A percentile compares a stretch with the other conserved stretches of the same genome.
These are phyloP conservation scores for Aspergillus sp. DNA, from an alignment of 2,329 filamentous ascomycete genomes.

Conservation along the genomic window DNA sequence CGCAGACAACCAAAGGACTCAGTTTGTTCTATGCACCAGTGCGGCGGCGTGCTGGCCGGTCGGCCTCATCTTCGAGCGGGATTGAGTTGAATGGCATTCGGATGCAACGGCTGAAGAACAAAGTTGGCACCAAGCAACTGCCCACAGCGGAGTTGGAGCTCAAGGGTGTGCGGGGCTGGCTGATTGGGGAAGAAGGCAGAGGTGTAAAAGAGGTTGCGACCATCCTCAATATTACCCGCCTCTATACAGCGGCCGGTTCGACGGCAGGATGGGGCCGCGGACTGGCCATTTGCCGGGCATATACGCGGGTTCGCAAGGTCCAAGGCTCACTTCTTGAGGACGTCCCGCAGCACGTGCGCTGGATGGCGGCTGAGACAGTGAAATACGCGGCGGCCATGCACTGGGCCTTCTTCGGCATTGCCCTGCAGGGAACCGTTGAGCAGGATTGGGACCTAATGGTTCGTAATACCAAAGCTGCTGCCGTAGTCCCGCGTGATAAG, in stretches of 20 bases:
- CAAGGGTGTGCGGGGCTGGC: constrained; percentile 62
- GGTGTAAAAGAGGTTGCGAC: constrained; percentile 69
- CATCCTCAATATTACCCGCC: constrained; percentile 65
- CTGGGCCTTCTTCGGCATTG: constrained; percentile 38
- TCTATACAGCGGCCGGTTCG: constrained; percentile 45
- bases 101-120: constrained; percentile 71
- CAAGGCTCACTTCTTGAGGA: constrained; percentile 40
- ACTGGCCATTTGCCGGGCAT: constrained; percentile 44
- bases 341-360: constrained; percentile 44
- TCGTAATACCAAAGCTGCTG: constrained; percentile 27
- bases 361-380: constrained; percentile 42
- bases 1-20: constrained; percentile 57
- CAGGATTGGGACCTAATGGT: constrained; percentile 49
- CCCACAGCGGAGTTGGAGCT: constrained; percentile 73
- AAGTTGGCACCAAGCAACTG: constrained; percentile 68
- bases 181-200: constrained; percentile 66
- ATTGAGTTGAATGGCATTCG: constrained; percentile 58
- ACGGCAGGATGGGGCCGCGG: constrained; percentile 42
- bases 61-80: background rate
- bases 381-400: constrained; percentile 42
- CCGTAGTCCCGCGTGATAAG: constrained; percentile 43
- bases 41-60: constrained; percentile 15
- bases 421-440: constrained; percentile 51
- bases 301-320: constrained; percentile 42
- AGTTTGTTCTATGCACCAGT: constrained; percentile 68